These are phyloP conservation scores for Skeletonema tropicum DNA, from an alignment of 108 stramenopile genomes.

Conservation along the genomic window DNA sequence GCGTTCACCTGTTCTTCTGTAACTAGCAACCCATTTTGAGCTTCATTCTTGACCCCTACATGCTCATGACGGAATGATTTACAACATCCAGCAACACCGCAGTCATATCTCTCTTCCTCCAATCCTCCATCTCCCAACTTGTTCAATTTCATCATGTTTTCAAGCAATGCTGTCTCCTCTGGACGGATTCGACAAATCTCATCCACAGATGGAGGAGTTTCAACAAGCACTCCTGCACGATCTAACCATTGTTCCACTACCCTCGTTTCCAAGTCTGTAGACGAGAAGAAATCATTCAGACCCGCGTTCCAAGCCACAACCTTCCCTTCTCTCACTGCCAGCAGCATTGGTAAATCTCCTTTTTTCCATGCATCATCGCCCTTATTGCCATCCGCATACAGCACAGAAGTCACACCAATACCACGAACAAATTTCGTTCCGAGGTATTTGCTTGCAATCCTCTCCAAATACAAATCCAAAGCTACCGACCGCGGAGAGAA, in stretches of 20 bases:
- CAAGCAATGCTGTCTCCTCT: slow-evolving; percentile 74
- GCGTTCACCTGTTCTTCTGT: slow-evolving; percentile 44
- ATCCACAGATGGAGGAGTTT: slow-evolving; percentile 55
- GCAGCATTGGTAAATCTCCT: slow-evolving; percentile 64
- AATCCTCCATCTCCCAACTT: slow-evolving; percentile 18
- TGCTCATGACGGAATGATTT: slow-evolving; percentile 82
- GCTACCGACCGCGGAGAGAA: slow-evolving; percentile 62
- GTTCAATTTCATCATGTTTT: slow-evolving; percentile 48
- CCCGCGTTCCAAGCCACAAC: slow-evolving; percentile 59
- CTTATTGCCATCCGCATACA: slow-evolving; percentile 50
- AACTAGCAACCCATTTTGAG: slow-evolving; percentile 74
- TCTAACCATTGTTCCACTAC: slow-evolving; percentile 76
- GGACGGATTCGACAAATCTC: slow-evolving; percentile 73
- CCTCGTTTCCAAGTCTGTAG: slow-evolving; percentile 42
- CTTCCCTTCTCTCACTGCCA: slow-evolving; percentile 72
- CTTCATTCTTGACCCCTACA: slow-evolving; percentile 69
- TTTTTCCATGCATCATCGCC: slow-evolving; percentile 40
- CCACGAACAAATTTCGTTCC: slow-evolving; percentile 80
- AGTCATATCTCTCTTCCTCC: slow-evolving; percentile 63
- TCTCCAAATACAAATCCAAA: slow-evolving; percentile 77
- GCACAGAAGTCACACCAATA: slow-evolving; percentile 49
- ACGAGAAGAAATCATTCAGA: slow-evolving; percentile 45
- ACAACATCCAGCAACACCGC: slow-evolving; percentile 71
- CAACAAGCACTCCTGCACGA: slow-evolving; percentile 59
- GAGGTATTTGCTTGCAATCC: slow-evolving; percentile 34